Evolutionary conservation across 768 basidiomycete species (phyloP), one percentile per base, ranked within the genome.

Genomic region (Fomitopsis pulvina): DNA sequence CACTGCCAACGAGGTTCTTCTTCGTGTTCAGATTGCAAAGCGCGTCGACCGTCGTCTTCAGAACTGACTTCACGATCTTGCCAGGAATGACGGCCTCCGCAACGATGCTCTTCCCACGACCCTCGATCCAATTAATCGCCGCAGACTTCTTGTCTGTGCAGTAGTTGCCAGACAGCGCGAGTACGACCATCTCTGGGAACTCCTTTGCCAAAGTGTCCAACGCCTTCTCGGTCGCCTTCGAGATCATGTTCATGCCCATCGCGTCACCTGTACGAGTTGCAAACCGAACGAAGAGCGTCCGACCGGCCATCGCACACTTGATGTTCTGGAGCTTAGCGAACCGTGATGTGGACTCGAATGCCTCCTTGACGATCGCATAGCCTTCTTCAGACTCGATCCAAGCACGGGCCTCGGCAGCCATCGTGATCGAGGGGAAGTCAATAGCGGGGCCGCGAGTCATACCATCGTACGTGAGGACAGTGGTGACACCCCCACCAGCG

Each of bases 191-290:
- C 52, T 85, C 83, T 3, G 95, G 95, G 74, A 92, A 99, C 60
- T 83, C 68, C 44, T 74, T 73, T 57, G 78, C 75, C 78, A 92
- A 76, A 20, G 75, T 78, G 60, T 87, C 92, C 11, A 99, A 77
- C 20, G 93, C 93, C 68, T 88, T 89, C 72, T 98, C 96, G 9
- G 92, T 93, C 2, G 94, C 96, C 70, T 99, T 99, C 8, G 87
- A 90, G 63, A 98, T 96, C 96, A 98, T 99, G 75, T 99, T 99
- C 96, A 99, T 99, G 16, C 96, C 96, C 95, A 98, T 99, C 37
- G 96, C 95, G 61, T 98, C 95, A 26, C 94, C 96, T 0, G 96
- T 98, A 48, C 81, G 83, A 12, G 93, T 96, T 51, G 88, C 87
- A 62, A 99, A 97, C 41, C 96, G 81, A 21, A 97, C 83, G 63